phyloP scores from a whole-genome alignment of 2,329 filamentous ascomycete genomes.

The Aspergillus pseudonomiae region DNA sequence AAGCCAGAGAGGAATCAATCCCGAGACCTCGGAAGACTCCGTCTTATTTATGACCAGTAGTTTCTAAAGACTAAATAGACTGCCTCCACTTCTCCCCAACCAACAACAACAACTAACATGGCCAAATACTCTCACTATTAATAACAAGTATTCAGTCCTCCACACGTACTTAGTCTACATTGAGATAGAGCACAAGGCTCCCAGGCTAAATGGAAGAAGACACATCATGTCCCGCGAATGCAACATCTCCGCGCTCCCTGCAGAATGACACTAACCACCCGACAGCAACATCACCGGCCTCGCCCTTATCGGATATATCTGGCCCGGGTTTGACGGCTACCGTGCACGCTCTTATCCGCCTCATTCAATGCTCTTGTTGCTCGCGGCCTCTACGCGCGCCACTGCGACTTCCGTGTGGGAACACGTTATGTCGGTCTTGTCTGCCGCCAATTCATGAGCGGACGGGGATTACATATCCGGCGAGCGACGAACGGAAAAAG shows the following conservation, averaged over 20 bases:
- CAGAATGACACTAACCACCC: constrained; percentile 2
- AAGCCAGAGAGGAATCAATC: neutral
- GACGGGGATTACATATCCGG: constrained; percentile 76
- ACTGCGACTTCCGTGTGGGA: constrained; percentile 79
- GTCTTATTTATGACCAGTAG: neutral
- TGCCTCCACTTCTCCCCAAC: neutral
- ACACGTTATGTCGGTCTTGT: constrained; percentile 74
- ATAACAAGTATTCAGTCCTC: neutral
- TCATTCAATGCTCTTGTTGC: constrained; percentile 78
- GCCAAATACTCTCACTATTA: neutral
- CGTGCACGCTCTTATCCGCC: constrained; percentile 65
- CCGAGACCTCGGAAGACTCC: neutral
- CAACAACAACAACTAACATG: neutral
- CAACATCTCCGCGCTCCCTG: constrained; percentile 9
- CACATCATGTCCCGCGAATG: neutral
- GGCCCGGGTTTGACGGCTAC: neutral
- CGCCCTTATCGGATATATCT: neutral
- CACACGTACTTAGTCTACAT: neutral
- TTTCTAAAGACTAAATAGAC: neutral
- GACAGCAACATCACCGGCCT: neutral
- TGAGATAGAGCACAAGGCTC: neutral
- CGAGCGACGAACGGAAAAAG: constrained; percentile 64
- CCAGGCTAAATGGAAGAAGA: neutral
- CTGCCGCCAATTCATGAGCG: constrained; percentile 68
- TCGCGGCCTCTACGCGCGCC: constrained; percentile 69